Base-by-base conservation (phyloP, 306 rosid genomes). In the Corylus avellana region DNA sequence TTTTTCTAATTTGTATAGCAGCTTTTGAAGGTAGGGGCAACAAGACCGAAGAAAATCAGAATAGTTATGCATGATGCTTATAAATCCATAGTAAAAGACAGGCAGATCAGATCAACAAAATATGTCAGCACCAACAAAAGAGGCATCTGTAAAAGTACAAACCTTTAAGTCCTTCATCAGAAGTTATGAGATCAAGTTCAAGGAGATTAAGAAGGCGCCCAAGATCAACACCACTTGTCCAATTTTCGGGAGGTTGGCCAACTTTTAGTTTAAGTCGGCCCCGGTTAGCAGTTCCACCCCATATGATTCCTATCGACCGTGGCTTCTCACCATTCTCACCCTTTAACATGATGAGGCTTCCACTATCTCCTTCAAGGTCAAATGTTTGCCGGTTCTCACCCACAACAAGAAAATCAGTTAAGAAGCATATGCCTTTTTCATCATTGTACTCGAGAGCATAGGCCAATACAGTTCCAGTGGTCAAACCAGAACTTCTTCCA, bases 251-350 rank as follows among this genome's bases (percentile, higher is more conserved):
- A 83, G 99, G 97, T 75, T 85, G 96, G 61, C 99, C 99, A n/a
- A 96, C 71, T 89, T 91, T 96, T 54, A 96, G 84, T 79, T 96
- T 96, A 46, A 96, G 97, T 66, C 99, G 94, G 49, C 99, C 99
- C 76, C 99, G 90, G 79, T 96, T 91, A 73, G 99, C 99, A 66
- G 99, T 96, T 77, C 99, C 99, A 57, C 99, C 99, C 99, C 99
- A 96, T 77, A 96, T 96, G 87, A 93, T 96, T 81, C 99, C 99
- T 32, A 96, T 93, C 4, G 98, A 97, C 7, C 77, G 88, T 56
- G 97, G 97, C 79, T 90, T 96, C 83, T 91, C 97, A 55, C 90
- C 88, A 74, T 86, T 80, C 72, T 87, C 94, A 48, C 99, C 96
- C 86, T 91, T 93, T 20, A 96, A 86, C 89, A 93, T 86, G 74